Evolutionary conservation across 768 basidiomycete genomes (phyloP), one percentile per base, ranked within the genome.

Genomic region (Leccinum rimulosum): DNA sequence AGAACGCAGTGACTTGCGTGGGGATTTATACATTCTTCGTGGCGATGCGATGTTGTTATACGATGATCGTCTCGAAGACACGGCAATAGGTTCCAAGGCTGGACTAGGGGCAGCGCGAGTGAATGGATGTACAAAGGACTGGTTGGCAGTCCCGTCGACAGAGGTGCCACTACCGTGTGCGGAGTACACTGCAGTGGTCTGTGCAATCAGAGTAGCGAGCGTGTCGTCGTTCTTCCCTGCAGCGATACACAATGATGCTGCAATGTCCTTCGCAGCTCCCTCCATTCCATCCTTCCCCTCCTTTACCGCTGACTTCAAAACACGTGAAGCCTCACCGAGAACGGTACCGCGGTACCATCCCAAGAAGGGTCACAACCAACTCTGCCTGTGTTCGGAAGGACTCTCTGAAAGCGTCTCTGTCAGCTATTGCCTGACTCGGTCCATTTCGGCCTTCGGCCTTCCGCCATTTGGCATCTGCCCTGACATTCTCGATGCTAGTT

Each of bases 391-490:
- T 80, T 35, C 75, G 77, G 17, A 89, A 79, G 5, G 86, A 84
- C 45, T 82, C 82, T 51, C 76, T 80, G 73, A 90, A 78, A 6
- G 82, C 85, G 55, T 86, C 83, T 48, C 84, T 77, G 67, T 89
- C 85, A 28, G 82, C 82, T 67, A 88, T 83, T 0, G 85, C 83
- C 84, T 86, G 45, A 82, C 68, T 38, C 76, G 80, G 62, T 91
- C 91, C 80, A 93, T 85, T n/a, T n/a, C n/a, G n/a, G n/a, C n/a
- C n/a, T 66, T 88, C 87, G 2, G 86, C 82, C 68, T 81, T 86
- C 58, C 81, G 80, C 71, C 79, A 82, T 53, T 79, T 76, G 1
- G 86, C 86, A 59, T 91, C 87, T 25, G 88, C 79, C 67, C 85
- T 88, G 66, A 95, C 76, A 62, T 83, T 88, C 60, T 91, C 87